These are phyloP conservation scores for Phyllosticta citribraziliensis DNA, from an alignment of 2,329 filamentous ascomycete species.

Conservation along the genomic window DNA sequence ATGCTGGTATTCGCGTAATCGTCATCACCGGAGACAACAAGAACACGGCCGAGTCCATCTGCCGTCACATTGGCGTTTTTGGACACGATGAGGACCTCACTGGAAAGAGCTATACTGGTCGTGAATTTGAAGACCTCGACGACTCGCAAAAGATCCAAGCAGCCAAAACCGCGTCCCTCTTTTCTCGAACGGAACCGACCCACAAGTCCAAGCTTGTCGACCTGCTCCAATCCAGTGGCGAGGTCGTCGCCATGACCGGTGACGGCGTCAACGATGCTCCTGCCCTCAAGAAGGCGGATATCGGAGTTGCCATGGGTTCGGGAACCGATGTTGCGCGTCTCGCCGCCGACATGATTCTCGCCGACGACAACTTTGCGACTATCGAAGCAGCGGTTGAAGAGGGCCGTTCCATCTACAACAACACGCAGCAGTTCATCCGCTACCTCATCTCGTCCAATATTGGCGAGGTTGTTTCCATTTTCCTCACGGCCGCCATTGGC, in stretches of 20 bases:
- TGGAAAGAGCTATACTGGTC: constrained; percentile 91
- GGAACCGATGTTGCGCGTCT: constrained; percentile 96
- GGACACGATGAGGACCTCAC: constrained; percentile 67
- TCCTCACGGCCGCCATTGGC: constrained; percentile 87
- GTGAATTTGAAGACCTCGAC: constrained; percentile 82
- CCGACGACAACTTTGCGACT: constrained; percentile 97
- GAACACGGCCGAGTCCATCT: constrained; percentile 96
- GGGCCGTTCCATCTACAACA: constrained; percentile 97
- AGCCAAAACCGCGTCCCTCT: constrained; percentile 76
- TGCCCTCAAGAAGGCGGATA: constrained; percentile 95
- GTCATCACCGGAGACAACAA: constrained; percentile 98
- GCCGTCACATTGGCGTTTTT: constrained; percentile 93
- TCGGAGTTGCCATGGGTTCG: constrained; percentile 97
- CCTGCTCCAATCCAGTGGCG: constrained; percentile 80
- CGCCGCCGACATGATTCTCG: constrained; percentile 95
- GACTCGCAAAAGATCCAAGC: constrained; percentile 72
- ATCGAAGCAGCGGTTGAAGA: constrained; percentile 95
- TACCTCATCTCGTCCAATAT: constrained; percentile 99
- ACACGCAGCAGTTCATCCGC: constrained; percentile 98
- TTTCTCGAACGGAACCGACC: constrained; percentile 88
- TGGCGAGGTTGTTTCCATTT: constrained; percentile 97
- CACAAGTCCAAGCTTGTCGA: constrained; percentile 99
- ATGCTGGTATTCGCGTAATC: constrained; percentile 90
- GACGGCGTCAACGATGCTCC: constrained; percentile 98
- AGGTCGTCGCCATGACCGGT: constrained; percentile 98